Conservation (phyloP, 441 rosid genomes). For the Mallotus japonicus region DNA sequence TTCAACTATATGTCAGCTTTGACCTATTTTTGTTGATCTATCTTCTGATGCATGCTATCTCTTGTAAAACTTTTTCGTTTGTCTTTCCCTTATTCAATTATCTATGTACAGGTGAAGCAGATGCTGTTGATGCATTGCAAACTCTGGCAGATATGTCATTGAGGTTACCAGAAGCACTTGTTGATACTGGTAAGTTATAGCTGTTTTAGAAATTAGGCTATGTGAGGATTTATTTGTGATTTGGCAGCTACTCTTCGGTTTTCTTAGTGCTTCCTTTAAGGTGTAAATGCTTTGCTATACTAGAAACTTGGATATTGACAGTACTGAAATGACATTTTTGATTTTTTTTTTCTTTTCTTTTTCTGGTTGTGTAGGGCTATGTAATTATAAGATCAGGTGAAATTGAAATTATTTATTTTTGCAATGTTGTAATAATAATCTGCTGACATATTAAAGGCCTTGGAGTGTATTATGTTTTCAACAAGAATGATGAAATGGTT, state of each 20-base stretch:
- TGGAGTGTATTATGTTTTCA: background rate
- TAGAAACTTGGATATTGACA: background rate
- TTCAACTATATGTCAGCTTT: constrained; percentile 16
- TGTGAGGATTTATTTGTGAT: background rate
- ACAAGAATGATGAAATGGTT: background rate
- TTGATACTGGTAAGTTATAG: constrained; percentile 64
- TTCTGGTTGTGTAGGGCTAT: background rate
- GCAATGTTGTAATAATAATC: background rate
- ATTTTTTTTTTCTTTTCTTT: background rate
- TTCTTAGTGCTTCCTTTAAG: background rate
- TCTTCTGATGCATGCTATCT: constrained; percentile 7
- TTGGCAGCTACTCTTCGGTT: background rate
- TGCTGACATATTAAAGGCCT: background rate
- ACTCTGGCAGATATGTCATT: constrained; percentile 83
- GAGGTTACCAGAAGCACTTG: constrained; percentile 81
- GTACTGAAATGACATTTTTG: background rate
- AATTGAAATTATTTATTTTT: background rate
- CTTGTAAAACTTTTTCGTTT: constrained; percentile 1
- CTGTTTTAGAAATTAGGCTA: constrained; percentile 20
- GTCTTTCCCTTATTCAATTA: constrained; percentile 19
- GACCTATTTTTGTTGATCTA: constrained; percentile 7
- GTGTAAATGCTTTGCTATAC: background rate
- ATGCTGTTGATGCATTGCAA: constrained; percentile 67
- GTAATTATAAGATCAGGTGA: background rate
- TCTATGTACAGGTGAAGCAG: constrained; percentile 51